Evolutionary conservation across 768 basidiomycete genomes (phyloP).

Genomic region (Panaeolus papilionaceus): DNA sequence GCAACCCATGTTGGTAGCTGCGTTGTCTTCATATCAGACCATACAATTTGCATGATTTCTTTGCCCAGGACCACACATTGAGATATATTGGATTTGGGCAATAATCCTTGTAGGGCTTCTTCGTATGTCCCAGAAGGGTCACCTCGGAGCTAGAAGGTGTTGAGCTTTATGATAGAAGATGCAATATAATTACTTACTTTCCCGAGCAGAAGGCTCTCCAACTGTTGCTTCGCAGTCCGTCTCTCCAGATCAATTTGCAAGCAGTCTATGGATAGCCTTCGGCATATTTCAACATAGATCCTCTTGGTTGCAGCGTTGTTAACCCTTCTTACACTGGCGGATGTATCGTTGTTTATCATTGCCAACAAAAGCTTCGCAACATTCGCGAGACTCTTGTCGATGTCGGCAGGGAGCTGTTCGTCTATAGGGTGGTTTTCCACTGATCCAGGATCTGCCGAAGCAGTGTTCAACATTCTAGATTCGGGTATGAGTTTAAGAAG

Average conservation of each 20-base stretch:
- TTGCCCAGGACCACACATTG: conserved; percentile 26
- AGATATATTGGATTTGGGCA: not conserved
- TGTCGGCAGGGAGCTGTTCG: not conserved
- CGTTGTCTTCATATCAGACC: conserved; percentile 37
- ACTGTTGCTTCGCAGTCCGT: not conserved
- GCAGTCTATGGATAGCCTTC: not conserved
- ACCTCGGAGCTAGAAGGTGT: not conserved
- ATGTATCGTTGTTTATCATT: not conserved
- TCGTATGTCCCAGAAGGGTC: not conserved
- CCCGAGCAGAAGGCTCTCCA: not conserved
- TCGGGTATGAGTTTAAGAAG: too few relatives aligned
- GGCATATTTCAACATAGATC: not conserved
- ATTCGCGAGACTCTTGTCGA: not conserved
- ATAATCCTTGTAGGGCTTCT: not conserved
- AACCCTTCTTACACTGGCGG: not conserved
- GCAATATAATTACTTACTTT: not conserved
- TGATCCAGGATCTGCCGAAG: too few relatives aligned
- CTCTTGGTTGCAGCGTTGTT: not conserved
- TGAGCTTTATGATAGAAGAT: not conserved
- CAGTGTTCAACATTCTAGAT: too few relatives aligned
- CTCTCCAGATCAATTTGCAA: not conserved
- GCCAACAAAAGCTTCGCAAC: not conserved
- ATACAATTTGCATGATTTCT: conserved; percentile 34
- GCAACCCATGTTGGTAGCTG: conserved; percentile 38
- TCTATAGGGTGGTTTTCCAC: too few relatives aligned